phyloP scores from a whole-genome alignment of 164 flowering plant genomes.

The Liquidambar formosana region DNA sequence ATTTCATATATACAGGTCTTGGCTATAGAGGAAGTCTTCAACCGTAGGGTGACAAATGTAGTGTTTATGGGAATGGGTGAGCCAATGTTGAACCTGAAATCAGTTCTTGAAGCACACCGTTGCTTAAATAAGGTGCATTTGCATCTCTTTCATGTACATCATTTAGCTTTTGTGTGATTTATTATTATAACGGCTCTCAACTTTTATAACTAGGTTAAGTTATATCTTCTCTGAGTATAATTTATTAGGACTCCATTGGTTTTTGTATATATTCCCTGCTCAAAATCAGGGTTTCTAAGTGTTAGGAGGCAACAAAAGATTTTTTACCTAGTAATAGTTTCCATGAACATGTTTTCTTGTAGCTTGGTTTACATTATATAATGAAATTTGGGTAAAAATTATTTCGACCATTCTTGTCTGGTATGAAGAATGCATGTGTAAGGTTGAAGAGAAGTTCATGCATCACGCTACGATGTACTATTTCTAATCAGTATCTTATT shows the following conservation, averaged over 20 bases:
- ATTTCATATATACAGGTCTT: conserved; percentile 55
- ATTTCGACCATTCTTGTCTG: no score
- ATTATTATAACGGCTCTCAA: not conserved
- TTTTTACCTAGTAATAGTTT: no score
- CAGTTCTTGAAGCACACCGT: conserved; percentile 89
- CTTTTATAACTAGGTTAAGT: not conserved
- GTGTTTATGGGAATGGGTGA: conserved; percentile 99
- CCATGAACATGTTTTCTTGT: no score
- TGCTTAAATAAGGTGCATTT: conserved; percentile 75
- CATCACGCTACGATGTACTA: not conserved
- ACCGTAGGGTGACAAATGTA: conserved; percentile 88
- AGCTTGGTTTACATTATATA: no score
- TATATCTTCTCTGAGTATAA: no score
- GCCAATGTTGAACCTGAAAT: conserved; percentile 92
- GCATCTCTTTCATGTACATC: conserved; percentile 3
- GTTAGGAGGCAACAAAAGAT: no score
- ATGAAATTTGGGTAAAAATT: no score
- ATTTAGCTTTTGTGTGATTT: not conserved
- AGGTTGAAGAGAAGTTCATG: not conserved
- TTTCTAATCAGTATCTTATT: not conserved
- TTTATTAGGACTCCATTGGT: no score
- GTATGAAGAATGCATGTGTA: not conserved
- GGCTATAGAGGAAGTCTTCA: conserved; percentile 88
- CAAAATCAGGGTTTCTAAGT: no score
- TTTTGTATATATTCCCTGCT: no score